A percentile compares a stretch with the other conserved stretches of the same genome.
phyloP scores from a whole-genome alignment of 331 rosid genomes.

The Pyrus hybrid region DNA sequence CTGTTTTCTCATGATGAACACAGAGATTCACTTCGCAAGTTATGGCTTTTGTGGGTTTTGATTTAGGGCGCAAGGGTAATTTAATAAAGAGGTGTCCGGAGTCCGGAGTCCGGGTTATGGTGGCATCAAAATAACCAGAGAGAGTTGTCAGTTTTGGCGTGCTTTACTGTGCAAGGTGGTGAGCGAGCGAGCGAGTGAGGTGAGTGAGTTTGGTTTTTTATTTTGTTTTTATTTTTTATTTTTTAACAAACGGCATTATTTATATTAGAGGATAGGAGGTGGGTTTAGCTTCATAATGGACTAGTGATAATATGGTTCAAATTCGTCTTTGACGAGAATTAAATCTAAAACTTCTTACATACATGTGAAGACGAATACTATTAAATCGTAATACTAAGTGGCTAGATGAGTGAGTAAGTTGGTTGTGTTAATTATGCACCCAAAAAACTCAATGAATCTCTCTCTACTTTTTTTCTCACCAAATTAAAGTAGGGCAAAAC shows the following conservation, averaged over 20 bases:
- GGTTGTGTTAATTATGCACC: slow-evolving; percentile 9
- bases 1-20: background rate
- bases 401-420: too few species aligned
- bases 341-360: too few species aligned
- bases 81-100: slow-evolving; percentile 28
- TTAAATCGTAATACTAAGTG: fast-evolving
- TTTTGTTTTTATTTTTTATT: too few species aligned
- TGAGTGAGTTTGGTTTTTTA: background rate
- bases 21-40: background rate
- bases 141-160: slow-evolving; percentile 72
- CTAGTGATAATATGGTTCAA: too few species aligned
- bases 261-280: fast-evolving
- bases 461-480: background rate
- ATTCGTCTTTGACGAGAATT: too few species aligned
- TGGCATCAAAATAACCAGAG: slow-evolving; percentile 28
- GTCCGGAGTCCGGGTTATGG: slow-evolving; percentile 18
- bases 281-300: fast-evolving
- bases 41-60: slow-evolving; percentile 1
- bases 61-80: slow-evolving; percentile 10
- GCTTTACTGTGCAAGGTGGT: slow-evolving; percentile 43
- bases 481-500: background rate
- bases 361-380: fast-evolving
- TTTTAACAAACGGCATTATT: too few species aligned
- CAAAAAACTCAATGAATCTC: slow-evolving; percentile 28
- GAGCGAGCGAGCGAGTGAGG: background rate